Conservation (phyloP, 495 filamentous ascomycete genomes). For the Lepidopterella palustris region DNA sequence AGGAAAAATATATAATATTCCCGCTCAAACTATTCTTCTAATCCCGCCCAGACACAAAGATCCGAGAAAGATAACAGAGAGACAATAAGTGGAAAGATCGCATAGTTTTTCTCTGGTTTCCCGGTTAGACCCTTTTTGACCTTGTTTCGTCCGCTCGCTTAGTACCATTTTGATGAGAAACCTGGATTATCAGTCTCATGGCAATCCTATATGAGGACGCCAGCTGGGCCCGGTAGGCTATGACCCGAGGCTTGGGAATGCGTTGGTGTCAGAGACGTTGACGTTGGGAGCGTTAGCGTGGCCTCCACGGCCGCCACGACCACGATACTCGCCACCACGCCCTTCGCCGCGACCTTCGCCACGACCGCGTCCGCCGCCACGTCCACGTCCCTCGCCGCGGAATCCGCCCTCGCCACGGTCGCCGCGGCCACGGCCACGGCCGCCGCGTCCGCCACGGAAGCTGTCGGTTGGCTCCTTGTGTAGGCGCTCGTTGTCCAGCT, state of each 20-base stretch:
- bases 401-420: slow-evolving; percentile 31
- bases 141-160: no score
- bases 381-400: slow-evolving; percentile 39
- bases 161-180: no score
- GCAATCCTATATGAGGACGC: no score
- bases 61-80: no score
- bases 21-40: no score
- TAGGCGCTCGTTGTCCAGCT: slow-evolving; percentile 78
- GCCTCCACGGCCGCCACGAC: slow-evolving; percentile 7
- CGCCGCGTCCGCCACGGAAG: slow-evolving; percentile 43
- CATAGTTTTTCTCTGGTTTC: no score
- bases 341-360: slow-evolving; percentile 26
- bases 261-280: slow-evolving; percentile 59
- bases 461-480: slow-evolving; percentile 24
- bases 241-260: slow-evolving; percentile 67
- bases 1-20: no score
- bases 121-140: no score
- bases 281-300: slow-evolving; percentile 32
- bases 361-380: slow-evolving; percentile 36
- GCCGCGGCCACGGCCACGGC: slow-evolving; percentile 34
- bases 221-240: slow-evolving; percentile 5
- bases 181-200: no score
- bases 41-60: no score
- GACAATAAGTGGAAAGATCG: no score
- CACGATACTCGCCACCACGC: slow-evolving; percentile 27